Evolutionary conservation across 371 early-diverging fungal species (phyloP).

Genomic region (Mortierella sp.): DNA sequence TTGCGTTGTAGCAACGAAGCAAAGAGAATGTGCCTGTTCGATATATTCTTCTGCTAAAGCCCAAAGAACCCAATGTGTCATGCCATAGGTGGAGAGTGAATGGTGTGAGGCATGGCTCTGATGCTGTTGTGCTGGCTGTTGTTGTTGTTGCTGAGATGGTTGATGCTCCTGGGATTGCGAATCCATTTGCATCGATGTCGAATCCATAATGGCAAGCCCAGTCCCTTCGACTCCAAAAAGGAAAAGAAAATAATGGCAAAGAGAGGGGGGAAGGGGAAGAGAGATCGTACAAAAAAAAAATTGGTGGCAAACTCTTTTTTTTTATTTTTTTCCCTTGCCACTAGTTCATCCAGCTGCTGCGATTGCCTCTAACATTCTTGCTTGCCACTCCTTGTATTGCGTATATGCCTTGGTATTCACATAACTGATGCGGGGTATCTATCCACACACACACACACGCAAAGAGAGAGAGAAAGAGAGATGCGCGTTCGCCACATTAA

Average conservation of each 20-base stretch:
- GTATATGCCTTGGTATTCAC: slow-evolving; percentile 29
- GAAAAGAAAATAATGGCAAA: too few relatives aligned
- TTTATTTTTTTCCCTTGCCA: neutral
- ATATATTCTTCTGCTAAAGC: slow-evolving; percentile 44
- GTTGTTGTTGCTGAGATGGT: neutral
- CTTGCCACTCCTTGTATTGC: slow-evolving; percentile 16
- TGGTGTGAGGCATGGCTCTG: neutral
- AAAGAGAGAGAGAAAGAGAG: neutral
- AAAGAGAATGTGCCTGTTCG: slow-evolving; percentile 34
- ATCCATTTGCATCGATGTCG: neutral
- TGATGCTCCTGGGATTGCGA: neutral
- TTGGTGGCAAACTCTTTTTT: neutral
- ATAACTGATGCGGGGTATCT: slow-evolving; percentile 48
- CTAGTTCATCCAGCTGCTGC: neutral
- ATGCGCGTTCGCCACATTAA: neutral
- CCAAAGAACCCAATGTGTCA: slow-evolving; percentile 42
- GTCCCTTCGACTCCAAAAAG: too few relatives aligned
- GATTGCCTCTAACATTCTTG: neutral
- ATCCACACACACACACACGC: neutral
- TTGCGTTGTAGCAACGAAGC: slow-evolving; percentile 42
- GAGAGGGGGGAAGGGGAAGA: too few relatives aligned
- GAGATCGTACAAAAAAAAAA: neutral
- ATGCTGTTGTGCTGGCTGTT: neutral
- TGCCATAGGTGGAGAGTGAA: slow-evolving; percentile 13
- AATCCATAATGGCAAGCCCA: neutral